Evolutionary conservation across 192 early-diverging fungal species (phyloP).

Genomic region (Coemansia sp.): DNA sequence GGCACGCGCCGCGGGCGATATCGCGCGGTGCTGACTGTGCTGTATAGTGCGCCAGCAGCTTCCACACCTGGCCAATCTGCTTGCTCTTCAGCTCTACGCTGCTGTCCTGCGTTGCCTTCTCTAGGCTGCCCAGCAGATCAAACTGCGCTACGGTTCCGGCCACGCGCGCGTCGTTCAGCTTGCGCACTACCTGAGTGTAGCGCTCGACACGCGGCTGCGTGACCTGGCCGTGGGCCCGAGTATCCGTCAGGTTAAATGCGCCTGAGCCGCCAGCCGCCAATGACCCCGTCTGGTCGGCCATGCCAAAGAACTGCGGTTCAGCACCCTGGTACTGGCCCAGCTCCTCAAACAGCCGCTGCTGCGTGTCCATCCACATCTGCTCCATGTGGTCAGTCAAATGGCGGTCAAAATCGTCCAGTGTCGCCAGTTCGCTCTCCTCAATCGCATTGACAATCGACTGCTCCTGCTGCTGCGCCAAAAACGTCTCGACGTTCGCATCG

Average conservation of each 20-base stretch:
- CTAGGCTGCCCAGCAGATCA: constrained; percentile 26
- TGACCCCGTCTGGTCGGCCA: neutral
- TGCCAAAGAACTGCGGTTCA: neutral
- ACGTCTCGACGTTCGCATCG: constrained; percentile 83
- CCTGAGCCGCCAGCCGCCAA: neutral
- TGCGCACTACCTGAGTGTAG: constrained; percentile 32
- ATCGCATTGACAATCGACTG: constrained; percentile 73
- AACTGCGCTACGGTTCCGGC: constrained; percentile 8
- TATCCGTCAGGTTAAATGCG: constrained; percentile 13
- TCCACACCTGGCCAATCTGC: constrained; percentile 45
- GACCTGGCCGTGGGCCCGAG: neutral
- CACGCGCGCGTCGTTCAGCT: constrained; percentile 33
- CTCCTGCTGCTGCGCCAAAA: constrained; percentile 69
- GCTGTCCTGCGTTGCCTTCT: constrained; percentile 33
- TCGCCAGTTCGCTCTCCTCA: constrained; percentile 60
- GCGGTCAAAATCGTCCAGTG: constrained; percentile 65
- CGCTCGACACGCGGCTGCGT: constrained; percentile 36
- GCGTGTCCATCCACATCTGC: constrained; percentile 69
- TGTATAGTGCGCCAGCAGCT: constrained; percentile 15
- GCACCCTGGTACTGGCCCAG: constrained; percentile 62
- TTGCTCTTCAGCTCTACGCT: constrained; percentile 40
- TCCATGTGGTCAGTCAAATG: constrained; percentile 56
- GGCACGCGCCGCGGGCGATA: constrained; percentile 20
- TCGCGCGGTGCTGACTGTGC: neutral
- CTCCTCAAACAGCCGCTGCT: constrained; percentile 76